A percentile compares a stretch with the other conserved stretches of the same genome.
Evolutionary conservation across 345 rosid species (phyloP).

Genomic region (Sonneratia alba): DNA sequence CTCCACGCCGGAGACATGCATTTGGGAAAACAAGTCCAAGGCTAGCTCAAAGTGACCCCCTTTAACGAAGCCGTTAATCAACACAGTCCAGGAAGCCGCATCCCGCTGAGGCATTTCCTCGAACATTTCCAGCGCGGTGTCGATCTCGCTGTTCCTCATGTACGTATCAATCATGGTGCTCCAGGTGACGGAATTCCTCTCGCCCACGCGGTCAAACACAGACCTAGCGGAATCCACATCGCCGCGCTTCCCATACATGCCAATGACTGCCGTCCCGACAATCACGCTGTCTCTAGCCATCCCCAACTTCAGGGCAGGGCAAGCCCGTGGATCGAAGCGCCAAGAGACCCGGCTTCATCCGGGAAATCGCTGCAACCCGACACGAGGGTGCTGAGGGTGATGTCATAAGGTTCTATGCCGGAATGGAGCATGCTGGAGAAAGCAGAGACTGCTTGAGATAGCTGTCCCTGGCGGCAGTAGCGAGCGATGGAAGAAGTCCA

Average conservation of each 20-base stretch:
- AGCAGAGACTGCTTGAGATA: slow-evolving; percentile 37
- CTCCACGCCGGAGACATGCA: slow-evolving; percentile 42
- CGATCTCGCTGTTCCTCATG: slow-evolving; percentile 32
- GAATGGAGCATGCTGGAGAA: slow-evolving; percentile 49
- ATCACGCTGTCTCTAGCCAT: slow-evolving; percentile 36
- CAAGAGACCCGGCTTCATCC: slow-evolving; percentile 21
- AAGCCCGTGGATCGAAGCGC: slow-evolving; percentile 49
- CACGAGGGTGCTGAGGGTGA: slow-evolving; percentile 44
- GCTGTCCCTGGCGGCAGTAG: slow-evolving; percentile 45
- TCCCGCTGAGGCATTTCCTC: slow-evolving; percentile 50
- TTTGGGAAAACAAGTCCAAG: slow-evolving; percentile 46
- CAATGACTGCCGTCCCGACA: slow-evolving; percentile 61
- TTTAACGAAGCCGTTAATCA: slow-evolving; percentile 62
- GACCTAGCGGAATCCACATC: slow-evolving; percentile 31
- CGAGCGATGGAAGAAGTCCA: slow-evolving; percentile 73
- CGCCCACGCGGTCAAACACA: slow-evolving; percentile 45
- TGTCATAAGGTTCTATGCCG: slow-evolving; percentile 54
- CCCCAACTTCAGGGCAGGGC: slow-evolving; percentile 40
- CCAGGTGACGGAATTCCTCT: slow-evolving; percentile 53
- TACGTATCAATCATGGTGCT: slow-evolving; percentile 66
- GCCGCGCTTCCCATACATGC: slow-evolving; percentile 50
- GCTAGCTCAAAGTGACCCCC: slow-evolving; percentile 44
- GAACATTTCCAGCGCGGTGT: slow-evolving; percentile 38
- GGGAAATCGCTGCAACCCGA: slow-evolving; percentile 45
- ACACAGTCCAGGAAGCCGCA: slow-evolving; percentile 62